A percentile compares a stretch with the other conserved stretches of the same genome.
Evolutionary conservation across 768 basidiomycete species (phyloP).

Genomic region (Podaxis sp.): DNA sequence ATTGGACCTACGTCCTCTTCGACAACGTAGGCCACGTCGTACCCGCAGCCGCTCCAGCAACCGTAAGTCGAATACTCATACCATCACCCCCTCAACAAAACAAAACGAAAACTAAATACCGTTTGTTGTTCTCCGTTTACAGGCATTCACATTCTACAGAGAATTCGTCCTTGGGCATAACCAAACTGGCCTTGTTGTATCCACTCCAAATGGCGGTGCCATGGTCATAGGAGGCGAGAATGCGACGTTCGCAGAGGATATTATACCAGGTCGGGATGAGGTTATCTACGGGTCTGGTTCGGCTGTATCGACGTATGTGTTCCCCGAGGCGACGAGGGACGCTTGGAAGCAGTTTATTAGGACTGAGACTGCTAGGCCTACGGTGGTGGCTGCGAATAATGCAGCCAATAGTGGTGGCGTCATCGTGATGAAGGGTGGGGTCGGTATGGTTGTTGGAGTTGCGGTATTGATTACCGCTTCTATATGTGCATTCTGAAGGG

Average conservation of each 20-base stretch:
- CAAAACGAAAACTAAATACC: conserved; percentile 1
- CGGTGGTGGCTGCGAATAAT: neutral
- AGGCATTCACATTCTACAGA: conserved; percentile 62
- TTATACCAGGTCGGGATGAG: conserved; percentile 53
- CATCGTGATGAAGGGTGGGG: neutral
- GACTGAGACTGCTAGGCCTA: conserved; percentile 32
- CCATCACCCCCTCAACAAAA: neutral
- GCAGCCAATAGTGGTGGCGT: neutral
- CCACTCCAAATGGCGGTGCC: conserved; percentile 23
- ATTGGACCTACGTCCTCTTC: conserved; percentile 54
- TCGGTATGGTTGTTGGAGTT: neutral
- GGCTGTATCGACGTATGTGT: conserved; percentile 51
- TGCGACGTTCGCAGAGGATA: conserved; percentile 38
- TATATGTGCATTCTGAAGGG: neutral
- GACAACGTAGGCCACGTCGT: conserved; percentile 43
- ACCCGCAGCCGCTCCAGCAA: conserved; percentile 30
- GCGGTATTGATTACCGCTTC: neutral
- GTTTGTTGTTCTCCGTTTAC: neutral
- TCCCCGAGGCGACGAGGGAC: conserved; percentile 51
- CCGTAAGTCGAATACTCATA: conserved; percentile 27
- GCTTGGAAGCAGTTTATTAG: conserved; percentile 54
- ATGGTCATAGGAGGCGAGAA: conserved; percentile 49
- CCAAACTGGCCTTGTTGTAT: conserved; percentile 52
- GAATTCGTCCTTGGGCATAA: conserved; percentile 70
- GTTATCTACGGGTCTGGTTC: conserved; percentile 54